These are phyloP conservation scores for Aegilops longissima DNA, from an alignment of 176 grass and related monocot genomes.

Conservation along the genomic window DNA sequence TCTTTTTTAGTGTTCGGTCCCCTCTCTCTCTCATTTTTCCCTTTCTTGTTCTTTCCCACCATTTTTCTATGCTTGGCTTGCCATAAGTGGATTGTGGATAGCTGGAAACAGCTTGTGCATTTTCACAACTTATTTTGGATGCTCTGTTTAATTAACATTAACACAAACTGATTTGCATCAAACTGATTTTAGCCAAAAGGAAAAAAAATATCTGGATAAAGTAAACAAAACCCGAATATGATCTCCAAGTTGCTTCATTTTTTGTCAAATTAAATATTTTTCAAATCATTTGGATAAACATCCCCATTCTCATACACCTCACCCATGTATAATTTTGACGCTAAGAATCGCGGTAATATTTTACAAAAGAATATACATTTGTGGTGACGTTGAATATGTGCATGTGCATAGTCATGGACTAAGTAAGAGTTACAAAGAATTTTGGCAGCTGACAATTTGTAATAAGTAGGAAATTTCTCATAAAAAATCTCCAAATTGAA, in stretches of 20 bases:
- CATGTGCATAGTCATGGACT: neutral
- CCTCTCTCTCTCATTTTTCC: neutral
- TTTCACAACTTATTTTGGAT: neutral
- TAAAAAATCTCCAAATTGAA: neutral
- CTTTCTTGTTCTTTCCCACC: neutral
- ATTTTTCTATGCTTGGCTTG: conserved; percentile 9
- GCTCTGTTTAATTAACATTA: neutral
- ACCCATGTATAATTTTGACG: neutral
- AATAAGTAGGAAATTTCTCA: neutral
- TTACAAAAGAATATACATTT: neutral
- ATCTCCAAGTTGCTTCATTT: neutral
- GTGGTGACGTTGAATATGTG: neutral
- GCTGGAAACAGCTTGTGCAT: too few relatives aligned
- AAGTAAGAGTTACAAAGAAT: neutral
- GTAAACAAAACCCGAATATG: neutral
- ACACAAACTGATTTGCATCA: neutral
- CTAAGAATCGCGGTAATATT: neutral
- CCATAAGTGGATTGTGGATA: neutral
- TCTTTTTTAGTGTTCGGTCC: conserved; percentile 28
- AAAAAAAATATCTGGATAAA: neutral
- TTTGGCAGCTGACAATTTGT: neutral
- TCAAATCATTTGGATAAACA: neutral
- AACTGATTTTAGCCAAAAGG: neutral
- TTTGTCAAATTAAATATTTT: neutral
- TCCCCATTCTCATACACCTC: neutral